Evolutionary conservation across 2,329 filamentous ascomycete species (phyloP).

Genomic region (Huntiella savannae): DNA sequence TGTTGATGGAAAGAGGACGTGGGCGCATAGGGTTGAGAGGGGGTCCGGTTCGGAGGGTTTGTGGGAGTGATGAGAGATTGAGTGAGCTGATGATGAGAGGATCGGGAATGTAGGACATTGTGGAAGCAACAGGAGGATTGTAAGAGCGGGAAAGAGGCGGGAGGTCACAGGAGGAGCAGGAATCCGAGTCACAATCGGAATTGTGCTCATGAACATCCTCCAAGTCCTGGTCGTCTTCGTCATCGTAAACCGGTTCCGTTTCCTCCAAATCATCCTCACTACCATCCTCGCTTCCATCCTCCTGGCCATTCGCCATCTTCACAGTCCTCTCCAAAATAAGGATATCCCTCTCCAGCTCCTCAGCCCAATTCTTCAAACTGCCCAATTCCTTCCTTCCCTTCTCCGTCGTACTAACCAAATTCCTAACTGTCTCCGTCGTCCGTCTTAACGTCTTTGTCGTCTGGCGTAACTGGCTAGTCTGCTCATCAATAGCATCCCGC

Average conservation of each 20-base stretch:
- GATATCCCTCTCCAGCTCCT: constrained; percentile 55
- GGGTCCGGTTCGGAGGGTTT: not conserved
- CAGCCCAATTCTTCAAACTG: constrained; percentile 73
- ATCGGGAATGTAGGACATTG: not conserved
- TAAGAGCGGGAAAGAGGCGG: not conserved
- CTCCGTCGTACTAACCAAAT: constrained; percentile 42
- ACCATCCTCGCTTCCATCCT: constrained; percentile 4
- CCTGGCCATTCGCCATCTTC: constrained; percentile 20
- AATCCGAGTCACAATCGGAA: not conserved
- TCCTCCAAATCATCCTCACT: constrained; percentile 10
- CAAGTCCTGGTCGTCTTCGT: not conserved
- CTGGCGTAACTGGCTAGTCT: constrained; percentile 36
- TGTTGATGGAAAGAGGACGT: not conserved
- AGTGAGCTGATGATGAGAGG: not conserved
- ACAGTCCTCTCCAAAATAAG: constrained; percentile 46
- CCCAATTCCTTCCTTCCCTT: constrained; percentile 57
- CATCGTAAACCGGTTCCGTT: constrained; percentile 11
- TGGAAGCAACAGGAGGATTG: not conserved
- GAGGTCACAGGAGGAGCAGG: not conserved
- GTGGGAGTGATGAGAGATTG: too few species aligned
- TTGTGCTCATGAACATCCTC: not conserved
- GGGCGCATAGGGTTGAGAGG: not conserved
- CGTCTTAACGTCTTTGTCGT: constrained; percentile 43
- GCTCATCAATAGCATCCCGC: constrained; percentile 41
- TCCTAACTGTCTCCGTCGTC: constrained; percentile 44